phyloP scores from a whole-genome alignment of 108 stramenopile species.

The Nannochloropsis gaditana region DNA sequence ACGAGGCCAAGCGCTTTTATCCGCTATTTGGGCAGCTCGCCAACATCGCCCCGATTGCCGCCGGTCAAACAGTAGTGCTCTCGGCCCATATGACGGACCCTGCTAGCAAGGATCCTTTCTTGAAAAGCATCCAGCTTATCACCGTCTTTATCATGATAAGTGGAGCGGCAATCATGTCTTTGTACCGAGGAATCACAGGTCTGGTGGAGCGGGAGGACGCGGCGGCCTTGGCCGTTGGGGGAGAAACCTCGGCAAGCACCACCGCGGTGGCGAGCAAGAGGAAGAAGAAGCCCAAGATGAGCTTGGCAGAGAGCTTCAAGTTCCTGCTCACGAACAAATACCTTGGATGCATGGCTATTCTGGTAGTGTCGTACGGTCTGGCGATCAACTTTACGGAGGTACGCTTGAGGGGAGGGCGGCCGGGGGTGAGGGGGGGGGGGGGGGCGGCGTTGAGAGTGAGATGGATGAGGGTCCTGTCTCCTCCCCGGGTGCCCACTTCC shows the following conservation, averaged over 20 bases:
- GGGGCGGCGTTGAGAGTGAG: neutral
- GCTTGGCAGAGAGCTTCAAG: slow-evolving; percentile 76
- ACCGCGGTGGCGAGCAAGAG: slow-evolving; percentile 59
- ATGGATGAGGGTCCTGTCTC: too few relatives aligned
- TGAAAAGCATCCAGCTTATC: slow-evolving; percentile 74
- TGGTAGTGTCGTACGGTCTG: slow-evolving; percentile 93
- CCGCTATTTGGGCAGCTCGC: slow-evolving; percentile 91
- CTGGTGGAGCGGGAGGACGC: slow-evolving; percentile 54
- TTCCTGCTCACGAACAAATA: slow-evolving; percentile 80
- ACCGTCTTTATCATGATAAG: slow-evolving; percentile 65
- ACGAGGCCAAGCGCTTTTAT: slow-evolving; percentile 79
- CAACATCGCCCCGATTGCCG: slow-evolving; percentile 87
- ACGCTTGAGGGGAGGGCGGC: slow-evolving; percentile 68
- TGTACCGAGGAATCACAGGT: slow-evolving; percentile 62
- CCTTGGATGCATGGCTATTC: slow-evolving; percentile 69
- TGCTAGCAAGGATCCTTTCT: slow-evolving; percentile 67
- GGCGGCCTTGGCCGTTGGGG: neutral
- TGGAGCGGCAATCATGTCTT: slow-evolving; percentile 70
- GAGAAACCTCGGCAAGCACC: slow-evolving; percentile 35
- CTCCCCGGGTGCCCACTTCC: too few relatives aligned
- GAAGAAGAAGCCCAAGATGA: slow-evolving; percentile 65
- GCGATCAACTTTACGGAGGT: slow-evolving; percentile 97
- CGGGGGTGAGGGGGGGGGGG: neutral
- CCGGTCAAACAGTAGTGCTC: slow-evolving; percentile 80
- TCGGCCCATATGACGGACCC: slow-evolving; percentile 36